Conservation (phyloP, 2,329 filamentous ascomycete genomes). For the Fusarium sp. region DNA sequence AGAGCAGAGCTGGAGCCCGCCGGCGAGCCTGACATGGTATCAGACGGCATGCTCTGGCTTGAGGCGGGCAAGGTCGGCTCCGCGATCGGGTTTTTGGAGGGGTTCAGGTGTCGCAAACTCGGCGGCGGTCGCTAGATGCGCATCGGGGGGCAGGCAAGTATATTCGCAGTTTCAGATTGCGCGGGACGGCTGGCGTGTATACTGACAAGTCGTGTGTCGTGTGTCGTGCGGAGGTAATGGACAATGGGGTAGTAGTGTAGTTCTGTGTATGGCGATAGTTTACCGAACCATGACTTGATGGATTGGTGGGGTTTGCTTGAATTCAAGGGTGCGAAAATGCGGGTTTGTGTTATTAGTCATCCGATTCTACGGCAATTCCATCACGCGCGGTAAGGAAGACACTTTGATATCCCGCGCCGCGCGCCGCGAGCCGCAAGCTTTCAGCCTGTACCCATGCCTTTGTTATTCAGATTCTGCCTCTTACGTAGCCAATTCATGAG, state of each 20-base stretch:
- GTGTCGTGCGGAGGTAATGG: conserved; percentile 16
- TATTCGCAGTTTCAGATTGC: neutral
- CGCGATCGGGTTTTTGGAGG: conserved; percentile 39
- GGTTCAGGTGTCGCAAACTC: conserved; percentile 34
- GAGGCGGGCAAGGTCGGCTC: conserved; percentile 35
- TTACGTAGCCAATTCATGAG: conserved; percentile 4
- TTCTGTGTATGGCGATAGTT: conserved; percentile 42
- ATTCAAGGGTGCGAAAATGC: conserved; percentile 30
- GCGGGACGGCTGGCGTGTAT: neutral
- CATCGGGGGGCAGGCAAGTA: conserved; percentile 15
- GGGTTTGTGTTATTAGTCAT: conserved; percentile 40
- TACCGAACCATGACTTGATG: conserved; percentile 43
- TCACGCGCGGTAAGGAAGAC: conserved; percentile 36
- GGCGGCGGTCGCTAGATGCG: conserved; percentile 26
- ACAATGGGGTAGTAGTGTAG: conserved; percentile 28
- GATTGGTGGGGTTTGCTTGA: conserved; percentile 37
- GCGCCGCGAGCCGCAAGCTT: conserved; percentile 12
- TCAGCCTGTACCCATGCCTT: conserved; percentile 9
- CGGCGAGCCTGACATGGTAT: conserved; percentile 46
- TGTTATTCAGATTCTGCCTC: conserved; percentile 9
- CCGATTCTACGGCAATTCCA: conserved; percentile 18
- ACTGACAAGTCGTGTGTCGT: conserved; percentile 15
- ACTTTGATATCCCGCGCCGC: neutral
- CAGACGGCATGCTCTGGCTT: conserved; percentile 45
- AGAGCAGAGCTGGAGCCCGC: conserved; percentile 52